Evolutionary conservation across 345 rosid genomes (phyloP), one percentile per base, ranked within the genome.

Genomic region (Camelina hispida): DNA sequence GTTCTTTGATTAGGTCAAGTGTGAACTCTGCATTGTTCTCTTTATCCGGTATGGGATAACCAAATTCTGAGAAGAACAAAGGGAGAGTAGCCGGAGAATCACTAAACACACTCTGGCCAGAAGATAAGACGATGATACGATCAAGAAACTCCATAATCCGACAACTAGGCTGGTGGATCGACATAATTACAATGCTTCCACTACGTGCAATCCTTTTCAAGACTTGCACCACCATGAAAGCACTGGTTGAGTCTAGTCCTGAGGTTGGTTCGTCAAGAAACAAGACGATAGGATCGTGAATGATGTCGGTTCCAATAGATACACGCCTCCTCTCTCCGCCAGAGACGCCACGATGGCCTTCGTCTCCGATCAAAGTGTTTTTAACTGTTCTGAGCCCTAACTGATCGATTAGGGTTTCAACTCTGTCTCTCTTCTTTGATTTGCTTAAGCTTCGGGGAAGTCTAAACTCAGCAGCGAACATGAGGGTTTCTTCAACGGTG

Each of bases 231-330:
- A 93, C 98, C 75, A 91, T 88, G 72, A 81, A 87, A 25, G 96
- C 96, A 52, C 90, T 87, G 0, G 91, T 85, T 18, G 98, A 93
- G 79, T 93, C 97, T 38, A 91, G 85, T 47, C 97, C 97, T 7
- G 97, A 91, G 20, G 98, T 93, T 34, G 98, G 96, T 74, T 93
- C 97, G 32, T 93, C 96, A 0, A 93, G 96, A 63, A 93, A 93
- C 76, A 93, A 69, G 74, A 93, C 53, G 0, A 90, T 79, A 15
- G 97, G 97, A 66, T 89, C 89, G 32, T 93, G 98, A 67, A 93
- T 89, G 11, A 93, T 93, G 60, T 91, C 96, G 13, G 83, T 87
- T 44, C 96, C 97, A 3, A 93, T 89, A 0, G 93, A 89, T 25
- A 93, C 97, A 73, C 98, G 83, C 40, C 94, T 72, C 17, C 89